These are phyloP conservation scores for Candida gorgasii DNA, from an alignment of 805 yeast genomes.

Conservation along the genomic window DNA sequence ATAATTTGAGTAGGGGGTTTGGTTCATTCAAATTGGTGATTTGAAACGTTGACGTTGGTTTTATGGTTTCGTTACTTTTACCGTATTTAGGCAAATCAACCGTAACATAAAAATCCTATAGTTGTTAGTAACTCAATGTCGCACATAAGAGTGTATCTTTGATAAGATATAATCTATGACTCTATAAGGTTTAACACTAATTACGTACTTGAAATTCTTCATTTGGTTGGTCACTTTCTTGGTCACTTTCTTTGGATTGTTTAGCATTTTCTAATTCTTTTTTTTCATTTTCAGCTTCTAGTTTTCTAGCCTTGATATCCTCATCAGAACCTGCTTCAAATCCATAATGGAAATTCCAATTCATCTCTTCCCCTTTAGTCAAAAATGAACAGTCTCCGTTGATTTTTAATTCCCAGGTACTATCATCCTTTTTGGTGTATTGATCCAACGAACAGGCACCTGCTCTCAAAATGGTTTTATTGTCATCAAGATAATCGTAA, in stretches of 20 bases:
- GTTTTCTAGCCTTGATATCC: slow-evolving; percentile 62
- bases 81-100: slow-evolving; percentile 32
- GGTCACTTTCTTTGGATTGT: background rate
- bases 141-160: slow-evolving; percentile 7
- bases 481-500: slow-evolving; percentile 51
- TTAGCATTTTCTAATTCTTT: slow-evolving; percentile 49
- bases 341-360: slow-evolving; percentile 78
- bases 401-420: slow-evolving; percentile 59
- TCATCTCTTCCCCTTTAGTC: slow-evolving; percentile 84
- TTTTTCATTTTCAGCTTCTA: slow-evolving; percentile 28
- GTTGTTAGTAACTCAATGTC: slow-evolving; percentile 20
- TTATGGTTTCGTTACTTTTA: slow-evolving; percentile 22
- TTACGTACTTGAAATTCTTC: slow-evolving; percentile 27
- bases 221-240: slow-evolving; percentile 15
- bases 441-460: slow-evolving; percentile 86
- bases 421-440: slow-evolving; percentile 32
- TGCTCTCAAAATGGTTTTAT: slow-evolving; percentile 51
- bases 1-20: slow-evolving; percentile 37
- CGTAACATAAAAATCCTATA: slow-evolving; percentile 34
- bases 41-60: slow-evolving; percentile 43
- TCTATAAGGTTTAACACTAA: slow-evolving; percentile 9
- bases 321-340: slow-evolving; percentile 91
- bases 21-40: slow-evolving; percentile 33
- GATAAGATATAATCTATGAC: slow-evolving; percentile 1
- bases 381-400: slow-evolving; percentile 78